These are phyloP conservation scores for Chaetomiaceae sp. DNA, from an alignment of 2,329 filamentous ascomycete species.

Conservation along the genomic window DNA sequence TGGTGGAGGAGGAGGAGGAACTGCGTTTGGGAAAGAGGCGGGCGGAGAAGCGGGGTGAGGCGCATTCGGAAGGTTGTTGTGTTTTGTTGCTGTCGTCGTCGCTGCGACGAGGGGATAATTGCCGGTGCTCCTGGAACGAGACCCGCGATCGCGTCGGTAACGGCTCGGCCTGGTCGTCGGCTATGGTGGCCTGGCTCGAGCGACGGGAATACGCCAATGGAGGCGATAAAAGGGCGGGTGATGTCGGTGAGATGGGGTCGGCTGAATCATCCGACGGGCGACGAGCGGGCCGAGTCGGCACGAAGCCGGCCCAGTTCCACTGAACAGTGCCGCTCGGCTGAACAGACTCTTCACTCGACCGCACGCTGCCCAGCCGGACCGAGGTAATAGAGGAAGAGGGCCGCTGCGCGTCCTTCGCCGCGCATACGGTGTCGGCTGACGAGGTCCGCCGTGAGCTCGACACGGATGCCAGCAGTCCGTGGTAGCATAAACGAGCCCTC, in stretches of 20 bases:
- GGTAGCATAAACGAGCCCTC: slow-evolving; percentile 29
- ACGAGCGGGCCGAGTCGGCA: slow-evolving; percentile 1
- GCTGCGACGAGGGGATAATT: background rate
- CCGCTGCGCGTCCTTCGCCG: slow-evolving; percentile 9
- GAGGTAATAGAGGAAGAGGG: slow-evolving; percentile 16
- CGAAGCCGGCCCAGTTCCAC: slow-evolving; percentile 23
- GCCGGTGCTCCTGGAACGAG: background rate
- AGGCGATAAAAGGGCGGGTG: slow-evolving; percentile 2
- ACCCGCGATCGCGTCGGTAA: background rate
- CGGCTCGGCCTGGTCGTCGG: background rate
- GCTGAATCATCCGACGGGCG: slow-evolving; percentile 11
- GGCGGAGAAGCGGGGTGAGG: background rate
- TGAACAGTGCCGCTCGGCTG: slow-evolving; percentile 4
- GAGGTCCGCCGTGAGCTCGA: slow-evolving; percentile 24
- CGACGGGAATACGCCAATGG: slow-evolving; percentile 10
- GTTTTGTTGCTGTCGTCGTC: background rate
- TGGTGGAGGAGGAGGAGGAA: background rate
- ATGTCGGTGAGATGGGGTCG: slow-evolving; percentile 10
- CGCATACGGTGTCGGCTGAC: slow-evolving; percentile 12
- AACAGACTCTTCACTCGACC: slow-evolving; percentile 1
- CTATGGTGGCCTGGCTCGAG: background rate
- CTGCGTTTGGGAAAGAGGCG: background rate
- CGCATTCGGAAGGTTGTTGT: background rate
- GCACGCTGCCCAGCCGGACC: background rate
- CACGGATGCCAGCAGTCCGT: slow-evolving; percentile 30